Conservation (phyloP, 2,329 filamentous ascomycete genomes). For the Trichothecium sympodiale region DNA sequence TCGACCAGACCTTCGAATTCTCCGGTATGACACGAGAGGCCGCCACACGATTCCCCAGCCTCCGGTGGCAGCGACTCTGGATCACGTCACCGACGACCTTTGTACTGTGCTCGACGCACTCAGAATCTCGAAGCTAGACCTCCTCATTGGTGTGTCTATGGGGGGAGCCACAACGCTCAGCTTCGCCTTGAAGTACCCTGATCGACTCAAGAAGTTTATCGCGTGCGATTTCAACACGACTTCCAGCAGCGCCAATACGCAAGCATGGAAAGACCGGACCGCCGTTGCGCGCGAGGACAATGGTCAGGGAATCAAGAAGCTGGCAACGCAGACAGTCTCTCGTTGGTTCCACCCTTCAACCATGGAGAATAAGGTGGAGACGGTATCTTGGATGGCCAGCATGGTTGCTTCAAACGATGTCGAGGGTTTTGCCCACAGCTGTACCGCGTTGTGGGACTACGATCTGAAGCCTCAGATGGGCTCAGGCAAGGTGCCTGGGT, state of each 20-base stretch:
- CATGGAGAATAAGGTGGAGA: constrained; percentile 30
- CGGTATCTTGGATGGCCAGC: constrained; percentile 46
- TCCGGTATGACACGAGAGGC: constrained; percentile 71
- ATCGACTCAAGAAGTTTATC: constrained; percentile 49
- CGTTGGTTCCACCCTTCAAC: constrained; percentile 65
- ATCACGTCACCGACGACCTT: constrained; percentile 59
- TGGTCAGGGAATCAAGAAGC: constrained; percentile 47
- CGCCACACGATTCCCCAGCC: constrained; percentile 40
- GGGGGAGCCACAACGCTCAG: constrained; percentile 71
- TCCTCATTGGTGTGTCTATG: constrained; percentile 66
- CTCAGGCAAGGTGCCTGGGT: constrained; percentile 42
- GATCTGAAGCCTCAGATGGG: constrained; percentile 49
- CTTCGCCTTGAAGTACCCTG: constrained; percentile 56
- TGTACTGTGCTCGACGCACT: constrained; percentile 55
- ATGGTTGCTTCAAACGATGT: constrained; percentile 63
- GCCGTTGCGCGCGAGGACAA: constrained; percentile 48
- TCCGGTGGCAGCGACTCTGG: constrained; percentile 43
- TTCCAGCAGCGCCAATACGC: constrained; percentile 61
- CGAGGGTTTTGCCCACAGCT: constrained; percentile 55
- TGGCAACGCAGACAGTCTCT: constrained; percentile 60
- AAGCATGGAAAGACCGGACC: constrained; percentile 71
- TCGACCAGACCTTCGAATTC: constrained; percentile 56
- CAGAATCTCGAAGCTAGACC: constrained; percentile 53
- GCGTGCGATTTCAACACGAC: constrained; percentile 70
- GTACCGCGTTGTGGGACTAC: constrained; percentile 62